A percentile compares a stretch with the other conserved stretches of the same genome.
Conservation (phyloP, 495 filamentous ascomycete genomes). For the Jackrogersella minutella region DNA sequence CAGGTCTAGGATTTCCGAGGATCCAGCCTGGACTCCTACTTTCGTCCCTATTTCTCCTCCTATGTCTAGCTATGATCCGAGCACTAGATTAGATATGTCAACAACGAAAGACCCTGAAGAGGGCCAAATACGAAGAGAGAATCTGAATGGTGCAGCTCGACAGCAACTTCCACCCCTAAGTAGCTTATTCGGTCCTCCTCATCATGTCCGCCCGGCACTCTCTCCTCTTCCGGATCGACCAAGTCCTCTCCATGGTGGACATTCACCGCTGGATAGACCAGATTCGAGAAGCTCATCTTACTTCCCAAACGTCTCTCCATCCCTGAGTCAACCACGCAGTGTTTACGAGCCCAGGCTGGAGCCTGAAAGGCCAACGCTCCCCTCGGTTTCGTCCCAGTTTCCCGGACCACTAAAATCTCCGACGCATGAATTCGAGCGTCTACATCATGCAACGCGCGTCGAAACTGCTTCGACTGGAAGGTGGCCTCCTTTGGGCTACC, state of each 20-base stretch:
- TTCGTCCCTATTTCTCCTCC: conserved; percentile 51
- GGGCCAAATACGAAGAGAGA: conserved; percentile 46
- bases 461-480: conserved; percentile 32
- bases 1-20: conserved; percentile 50
- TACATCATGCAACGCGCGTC: conserved; percentile 30
- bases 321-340: conserved; percentile 51
- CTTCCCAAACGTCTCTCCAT: conserved; percentile 50
- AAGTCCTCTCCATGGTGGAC: conserved; percentile 46
- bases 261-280: conserved; percentile 56
- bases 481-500: conserved; percentile 32
- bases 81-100: conserved; percentile 53
- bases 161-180: conserved; percentile 63
- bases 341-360: conserved; percentile 50
- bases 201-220: conserved; percentile 49
- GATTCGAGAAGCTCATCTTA: conserved; percentile 56
- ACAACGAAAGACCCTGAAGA: conserved; percentile 48
- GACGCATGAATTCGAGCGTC: conserved; percentile 46
- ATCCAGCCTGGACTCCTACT: conserved; percentile 45
- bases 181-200: conserved; percentile 60
- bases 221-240: conserved; percentile 57
- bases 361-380: conserved; percentile 49
- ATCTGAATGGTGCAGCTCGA: conserved; percentile 42
- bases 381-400: conserved; percentile 51
- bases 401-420: conserved; percentile 52
- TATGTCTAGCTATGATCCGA: conserved; percentile 62